These are phyloP conservation scores for Pisolithus marmoratus DNA, from an alignment of 768 basidiomycete genomes.

Conservation along the genomic window DNA sequence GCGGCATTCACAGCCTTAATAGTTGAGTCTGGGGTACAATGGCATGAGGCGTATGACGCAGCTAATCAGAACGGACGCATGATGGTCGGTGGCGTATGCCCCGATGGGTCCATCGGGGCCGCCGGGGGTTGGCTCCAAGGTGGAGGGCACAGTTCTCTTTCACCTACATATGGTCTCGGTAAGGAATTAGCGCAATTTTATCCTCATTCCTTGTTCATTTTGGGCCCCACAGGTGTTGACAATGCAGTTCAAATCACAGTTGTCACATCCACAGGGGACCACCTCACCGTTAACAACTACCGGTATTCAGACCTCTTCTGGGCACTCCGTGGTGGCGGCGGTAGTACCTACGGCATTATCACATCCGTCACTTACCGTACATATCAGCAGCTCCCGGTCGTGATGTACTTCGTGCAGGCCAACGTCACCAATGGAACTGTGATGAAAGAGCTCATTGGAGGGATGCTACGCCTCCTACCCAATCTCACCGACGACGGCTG, in stretches of 20 bases:
- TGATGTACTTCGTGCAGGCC: constrained; percentile 19
- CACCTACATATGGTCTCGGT: constrained; percentile 40
- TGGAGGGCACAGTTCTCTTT: constrained; percentile 39
- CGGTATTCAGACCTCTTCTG: constrained; percentile 45
- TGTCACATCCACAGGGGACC: constrained; percentile 37
- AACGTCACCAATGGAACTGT: constrained; percentile 27
- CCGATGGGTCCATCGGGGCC: constrained; percentile 38
- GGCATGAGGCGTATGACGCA: constrained; percentile 37
- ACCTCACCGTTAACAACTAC: constrained; percentile 35
- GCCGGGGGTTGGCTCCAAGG: constrained; percentile 47
- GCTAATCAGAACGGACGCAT: constrained; percentile 31
- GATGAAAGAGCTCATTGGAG: no score
- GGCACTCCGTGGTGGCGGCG: constrained; percentile 49
- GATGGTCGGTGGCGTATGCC: constrained; percentile 39
- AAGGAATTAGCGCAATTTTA: background rate
- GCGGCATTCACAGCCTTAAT: no score
- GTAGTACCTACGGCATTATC: constrained; percentile 44
- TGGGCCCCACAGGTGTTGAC: no score
- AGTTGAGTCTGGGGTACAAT: constrained; percentile 8
- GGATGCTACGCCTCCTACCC: no score
- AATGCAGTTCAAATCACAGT: constrained; percentile 13
- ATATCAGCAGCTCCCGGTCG: constrained; percentile 32
- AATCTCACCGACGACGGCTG: no score
- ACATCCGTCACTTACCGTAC: constrained; percentile 42
- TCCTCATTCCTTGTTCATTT: no score